Conservation (phyloP, 495 filamentous ascomycete species). For the Trichocladium antarcticum region DNA sequence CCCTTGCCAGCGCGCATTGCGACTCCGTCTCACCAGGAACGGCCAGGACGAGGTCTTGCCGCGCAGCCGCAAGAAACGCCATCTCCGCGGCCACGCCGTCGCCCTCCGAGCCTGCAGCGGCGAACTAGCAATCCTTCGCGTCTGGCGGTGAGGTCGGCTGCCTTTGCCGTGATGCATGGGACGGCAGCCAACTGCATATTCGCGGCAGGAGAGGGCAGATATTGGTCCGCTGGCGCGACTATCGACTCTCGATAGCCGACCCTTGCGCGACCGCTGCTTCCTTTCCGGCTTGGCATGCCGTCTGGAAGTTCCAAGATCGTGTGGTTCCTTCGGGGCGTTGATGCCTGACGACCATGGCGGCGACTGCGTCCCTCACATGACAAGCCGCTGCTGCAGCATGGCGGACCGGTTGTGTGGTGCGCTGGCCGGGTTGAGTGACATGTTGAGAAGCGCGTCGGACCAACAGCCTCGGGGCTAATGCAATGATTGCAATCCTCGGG, state of each 20-base stretch:
- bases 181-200: background rate
- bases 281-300: background rate
- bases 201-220: slow-evolving; percentile 4
- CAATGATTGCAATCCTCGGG: too few species aligned
- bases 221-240: slow-evolving; percentile 14
- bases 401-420: too few species aligned
- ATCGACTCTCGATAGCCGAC: slow-evolving; percentile 3
- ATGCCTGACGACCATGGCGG: too few species aligned
- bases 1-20: slow-evolving; percentile 1
- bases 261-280: background rate
- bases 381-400: background rate
- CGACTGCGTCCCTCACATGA: background rate
- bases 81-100: background rate
- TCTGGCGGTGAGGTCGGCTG: background rate
- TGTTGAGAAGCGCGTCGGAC: background rate
- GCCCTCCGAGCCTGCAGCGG: too few species aligned
- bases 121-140: background rate
- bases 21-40: background rate
- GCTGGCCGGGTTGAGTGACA: background rate
- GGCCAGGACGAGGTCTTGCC: background rate
- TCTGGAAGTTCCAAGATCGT: slow-evolving; percentile 2
- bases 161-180: background rate
- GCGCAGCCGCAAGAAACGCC: background rate
- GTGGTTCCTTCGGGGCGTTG: too few species aligned
- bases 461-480: background rate